Evolutionary conservation across 164 flowering plant genomes (phyloP).

Genomic region (Protea cynaroides): DNA sequence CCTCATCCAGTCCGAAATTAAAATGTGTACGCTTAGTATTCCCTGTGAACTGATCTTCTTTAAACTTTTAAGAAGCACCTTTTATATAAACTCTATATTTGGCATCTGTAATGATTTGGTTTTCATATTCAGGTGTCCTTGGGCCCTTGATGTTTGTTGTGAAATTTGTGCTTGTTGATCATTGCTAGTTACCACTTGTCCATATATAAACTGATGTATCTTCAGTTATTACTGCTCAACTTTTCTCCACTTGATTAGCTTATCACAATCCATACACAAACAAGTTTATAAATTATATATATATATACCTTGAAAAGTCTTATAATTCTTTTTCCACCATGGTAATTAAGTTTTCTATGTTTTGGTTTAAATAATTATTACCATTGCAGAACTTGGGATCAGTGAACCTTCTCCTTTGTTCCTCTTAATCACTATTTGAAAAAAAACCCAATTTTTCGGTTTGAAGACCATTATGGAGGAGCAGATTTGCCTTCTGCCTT

Average conservation of each 20-base stretch:
- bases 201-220: conserved; percentile 55
- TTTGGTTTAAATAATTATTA: too few relatives aligned
- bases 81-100: not conserved
- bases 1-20: not conserved
- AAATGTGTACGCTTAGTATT: not conserved
- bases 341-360: too few relatives aligned
- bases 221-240: conserved; percentile 6
- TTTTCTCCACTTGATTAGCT: not conserved
- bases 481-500: too few relatives aligned
- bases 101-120: not conserved
- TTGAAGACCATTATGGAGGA: too few relatives aligned
- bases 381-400: too few relatives aligned
- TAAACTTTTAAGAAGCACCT: not conserved
- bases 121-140: conserved; percentile 60
- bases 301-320: too few relatives aligned
- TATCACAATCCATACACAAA: too few relatives aligned
- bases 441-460: too few relatives aligned
- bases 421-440: too few relatives aligned
- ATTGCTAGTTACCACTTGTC: conserved; percentile 95
- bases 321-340: too few relatives aligned
- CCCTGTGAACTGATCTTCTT: not conserved
- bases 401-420: too few relatives aligned
- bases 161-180: conserved; percentile 94
- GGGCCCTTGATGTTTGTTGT: conserved; percentile 93
- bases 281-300: too few relatives aligned